Evolutionary conservation across 192 early-diverging fungal genomes (phyloP).

Genomic region (Backusella macrospora): DNA sequence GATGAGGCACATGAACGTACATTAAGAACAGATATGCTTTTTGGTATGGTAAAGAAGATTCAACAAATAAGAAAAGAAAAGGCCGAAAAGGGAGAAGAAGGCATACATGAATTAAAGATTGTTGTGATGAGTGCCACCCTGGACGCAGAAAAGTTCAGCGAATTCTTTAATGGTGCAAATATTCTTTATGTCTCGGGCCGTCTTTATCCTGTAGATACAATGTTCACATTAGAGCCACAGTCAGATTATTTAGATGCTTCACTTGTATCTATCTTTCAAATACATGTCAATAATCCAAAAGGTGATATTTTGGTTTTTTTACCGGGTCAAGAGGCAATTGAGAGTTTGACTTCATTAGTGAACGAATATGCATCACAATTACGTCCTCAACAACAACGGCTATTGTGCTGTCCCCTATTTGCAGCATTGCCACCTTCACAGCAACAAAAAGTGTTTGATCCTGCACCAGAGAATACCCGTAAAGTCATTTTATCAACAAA

Average conservation of each 20-base stretch:
- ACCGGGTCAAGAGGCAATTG: slow-evolving; percentile 94
- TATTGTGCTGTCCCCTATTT: slow-evolving; percentile 90
- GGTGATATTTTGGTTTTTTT: slow-evolving; percentile 96
- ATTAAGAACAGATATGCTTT: slow-evolving; percentile 93
- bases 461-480: slow-evolving; percentile 79
- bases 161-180: slow-evolving; percentile 86
- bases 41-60: slow-evolving; percentile 93
- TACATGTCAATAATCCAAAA: slow-evolving; percentile 80
- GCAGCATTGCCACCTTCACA: slow-evolving; percentile 88
- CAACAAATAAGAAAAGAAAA: slow-evolving; percentile 65
- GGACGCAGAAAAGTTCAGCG: slow-evolving; percentile 89
- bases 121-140: slow-evolving; percentile 97
- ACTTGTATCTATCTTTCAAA: slow-evolving; percentile 83
- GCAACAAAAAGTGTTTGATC: slow-evolving; percentile 89
- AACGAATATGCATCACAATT: slow-evolving; percentile 69
- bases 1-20: slow-evolving; percentile 99
- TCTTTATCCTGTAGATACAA: slow-evolving; percentile 85
- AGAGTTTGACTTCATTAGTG: slow-evolving; percentile 83
- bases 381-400: slow-evolving; percentile 49
- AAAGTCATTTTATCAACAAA: slow-evolving; percentile 97
- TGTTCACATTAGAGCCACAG: slow-evolving; percentile 77
- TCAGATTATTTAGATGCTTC: slow-evolving; percentile 92
- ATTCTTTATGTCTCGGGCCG: slow-evolving; percentile 91
- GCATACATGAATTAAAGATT: slow-evolving; percentile 74
- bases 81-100: slow-evolving; percentile 41